Evolutionary conservation across 2,329 filamentous ascomycete genomes (phyloP).

Genomic region (Ascochyta clinopodiicola): DNA sequence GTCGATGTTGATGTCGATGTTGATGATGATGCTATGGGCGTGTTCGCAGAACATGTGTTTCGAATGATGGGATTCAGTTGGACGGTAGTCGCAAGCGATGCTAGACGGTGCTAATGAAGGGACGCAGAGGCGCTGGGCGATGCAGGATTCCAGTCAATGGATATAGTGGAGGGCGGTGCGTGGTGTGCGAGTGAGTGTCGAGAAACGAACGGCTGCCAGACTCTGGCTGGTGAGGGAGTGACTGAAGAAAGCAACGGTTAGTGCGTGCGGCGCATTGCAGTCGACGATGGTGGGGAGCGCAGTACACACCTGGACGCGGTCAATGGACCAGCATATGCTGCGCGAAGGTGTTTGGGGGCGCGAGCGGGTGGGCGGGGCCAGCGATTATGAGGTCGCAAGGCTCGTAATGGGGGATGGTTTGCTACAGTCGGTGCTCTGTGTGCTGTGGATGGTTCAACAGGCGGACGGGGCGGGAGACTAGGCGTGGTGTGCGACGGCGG

Average conservation of each 20-base stretch:
- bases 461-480: slow-evolving; percentile 32
- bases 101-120: slow-evolving; percentile 35
- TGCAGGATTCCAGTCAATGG: slow-evolving; percentile 48
- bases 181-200: slow-evolving; percentile 38
- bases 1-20: slow-evolving; percentile 26
- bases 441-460: slow-evolving; percentile 23
- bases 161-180: slow-evolving; percentile 24
- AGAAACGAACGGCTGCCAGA: slow-evolving; percentile 53
- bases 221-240: slow-evolving; percentile 35
- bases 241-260: slow-evolving; percentile 7
- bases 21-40: slow-evolving; percentile 4
- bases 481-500: slow-evolving; percentile 23
- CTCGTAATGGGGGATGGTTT: slow-evolving; percentile 17
- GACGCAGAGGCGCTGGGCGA: slow-evolving; percentile 37
- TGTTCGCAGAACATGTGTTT: slow-evolving; percentile 33
- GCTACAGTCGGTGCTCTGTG: slow-evolving; percentile 16
- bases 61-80: slow-evolving; percentile 39
- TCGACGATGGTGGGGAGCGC: not conserved
- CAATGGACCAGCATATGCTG: slow-evolving; percentile 44
- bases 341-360: slow-evolving; percentile 14
- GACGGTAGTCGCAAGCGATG: slow-evolving; percentile 25
- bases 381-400: slow-evolving; percentile 22
- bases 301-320: slow-evolving; percentile 39
- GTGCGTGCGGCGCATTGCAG: not conserved
- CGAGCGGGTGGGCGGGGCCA: slow-evolving; percentile 19